Conservation (phyloP, 345 rosid species). For the Eucalyptus urophylla region DNA sequence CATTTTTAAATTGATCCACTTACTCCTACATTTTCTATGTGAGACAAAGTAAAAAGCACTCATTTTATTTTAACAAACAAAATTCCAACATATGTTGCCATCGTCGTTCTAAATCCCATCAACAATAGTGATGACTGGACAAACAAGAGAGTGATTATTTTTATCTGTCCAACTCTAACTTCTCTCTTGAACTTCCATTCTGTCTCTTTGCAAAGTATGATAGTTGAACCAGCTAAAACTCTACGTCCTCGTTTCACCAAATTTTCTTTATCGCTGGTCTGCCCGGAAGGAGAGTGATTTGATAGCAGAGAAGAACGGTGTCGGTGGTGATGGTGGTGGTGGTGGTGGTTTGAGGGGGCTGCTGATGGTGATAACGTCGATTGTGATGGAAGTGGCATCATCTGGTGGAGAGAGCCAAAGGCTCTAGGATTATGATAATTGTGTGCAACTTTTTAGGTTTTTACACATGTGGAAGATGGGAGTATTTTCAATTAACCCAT, state of each 20-base stretch:
- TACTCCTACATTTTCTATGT: no score
- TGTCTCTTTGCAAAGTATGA: no score
- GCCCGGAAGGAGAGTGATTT: background rate
- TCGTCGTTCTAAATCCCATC: background rate
- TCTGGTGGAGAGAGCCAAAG: background rate
- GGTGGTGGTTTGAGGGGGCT: background rate
- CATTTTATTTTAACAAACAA: no score
- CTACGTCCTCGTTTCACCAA: background rate
- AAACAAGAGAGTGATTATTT: background rate
- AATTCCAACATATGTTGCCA: background rate
- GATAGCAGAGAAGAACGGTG: background rate
- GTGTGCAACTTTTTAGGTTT: background rate
- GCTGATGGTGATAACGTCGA: background rate
- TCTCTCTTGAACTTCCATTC: background rate
- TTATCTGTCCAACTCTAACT: background rate
- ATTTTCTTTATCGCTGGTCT: background rate
- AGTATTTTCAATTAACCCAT: background rate
- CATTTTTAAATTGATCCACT: no score
- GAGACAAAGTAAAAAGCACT: no score
- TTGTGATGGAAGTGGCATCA: background rate
- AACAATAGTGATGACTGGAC: accelerated
- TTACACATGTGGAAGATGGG: background rate
- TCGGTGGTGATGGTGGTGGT: background rate
- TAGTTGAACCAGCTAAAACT: background rate
- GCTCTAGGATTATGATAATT: background rate